Percentiles rank a stretch among this genome's conserved stretches.
Evolutionary conservation across 306 rosid genomes (phyloP).

Genomic region (Potentilla sterilis): DNA sequence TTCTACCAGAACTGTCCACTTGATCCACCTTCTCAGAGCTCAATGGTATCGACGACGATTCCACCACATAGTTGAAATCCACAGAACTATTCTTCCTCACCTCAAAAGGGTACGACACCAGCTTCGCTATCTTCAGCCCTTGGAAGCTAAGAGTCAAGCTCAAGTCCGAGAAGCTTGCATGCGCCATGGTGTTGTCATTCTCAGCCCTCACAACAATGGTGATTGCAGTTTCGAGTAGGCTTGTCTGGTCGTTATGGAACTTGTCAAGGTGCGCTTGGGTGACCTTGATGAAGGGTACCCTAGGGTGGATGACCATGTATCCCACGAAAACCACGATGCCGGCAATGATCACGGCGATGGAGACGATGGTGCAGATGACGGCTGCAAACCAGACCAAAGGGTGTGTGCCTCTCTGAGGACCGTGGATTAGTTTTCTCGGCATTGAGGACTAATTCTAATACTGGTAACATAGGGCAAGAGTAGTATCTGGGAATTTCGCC

Average conservation of each 20-base stretch:
- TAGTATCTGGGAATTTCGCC: conserved; percentile 15
- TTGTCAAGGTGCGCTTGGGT: conserved; percentile 48
- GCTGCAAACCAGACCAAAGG: conserved; percentile 62
- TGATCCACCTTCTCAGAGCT: conserved; percentile 44
- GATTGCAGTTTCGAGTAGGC: conserved; percentile 54
- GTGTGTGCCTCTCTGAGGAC: conserved; percentile 34
- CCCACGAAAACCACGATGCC: conserved; percentile 60
- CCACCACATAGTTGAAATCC: conserved; percentile 42
- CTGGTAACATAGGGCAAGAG: conserved; percentile 31
- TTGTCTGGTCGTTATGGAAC: conserved; percentile 38
- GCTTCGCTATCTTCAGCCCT: conserved; percentile 41
- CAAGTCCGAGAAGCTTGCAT: conserved; percentile 60
- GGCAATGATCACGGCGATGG: conserved; percentile 45
- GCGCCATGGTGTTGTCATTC: conserved; percentile 70
- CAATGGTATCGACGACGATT: conserved; percentile 48
- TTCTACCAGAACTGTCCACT: conserved; percentile 35
- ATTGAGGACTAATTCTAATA: conserved; percentile 6
- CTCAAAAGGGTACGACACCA: conserved; percentile 41
- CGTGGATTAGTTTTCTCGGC: conserved; percentile 15
- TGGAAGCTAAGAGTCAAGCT: conserved; percentile 48
- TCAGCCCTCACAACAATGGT: conserved; percentile 48
- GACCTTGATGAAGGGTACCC: conserved; percentile 60
- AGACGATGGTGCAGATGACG: conserved; percentile 56
- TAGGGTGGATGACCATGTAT: conserved; percentile 65
- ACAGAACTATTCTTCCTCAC: conserved; percentile 48